Evolutionary conservation across 129 eudicot genomes (phyloP), one percentile per base, ranked within the genome.

Genomic region (Helianthus annuus): DNA sequence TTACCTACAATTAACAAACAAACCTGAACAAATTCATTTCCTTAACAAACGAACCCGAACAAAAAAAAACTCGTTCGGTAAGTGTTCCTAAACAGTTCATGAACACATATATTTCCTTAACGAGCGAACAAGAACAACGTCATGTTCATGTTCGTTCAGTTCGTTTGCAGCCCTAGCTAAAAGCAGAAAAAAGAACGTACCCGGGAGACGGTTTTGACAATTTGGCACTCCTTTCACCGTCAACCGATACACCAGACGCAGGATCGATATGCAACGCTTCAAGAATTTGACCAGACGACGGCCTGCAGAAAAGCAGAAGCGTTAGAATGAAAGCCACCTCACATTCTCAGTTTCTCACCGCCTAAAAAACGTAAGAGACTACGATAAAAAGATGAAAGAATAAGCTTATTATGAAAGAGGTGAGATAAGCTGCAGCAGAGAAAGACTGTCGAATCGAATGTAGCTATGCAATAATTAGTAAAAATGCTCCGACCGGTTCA

Each of bases 401-500:
- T 74, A 54, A 75, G 76, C 84, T 81, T 76, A 80, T 81, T 76
- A 80, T 78, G 62, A 79, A 76, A 32, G 74, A 78, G 74, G 78
- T 90, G 70, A 15, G 81, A 48, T 72, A 87, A 77, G 87, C 92
- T 67, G 91, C 98, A 68, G 38, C 70, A 74, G 86, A 85, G 92
- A 93, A 82, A 87, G 85, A 77, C 86, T 84, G 81, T 76, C 74
- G 68, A 70, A 70, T 84, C 86, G 42, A 85, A 85, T 81, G 85
- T 86, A 92, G 83, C 95, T 75, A 89, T 83, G 96, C 90, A 89
- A 87, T 84, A 84, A 83, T 87, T 64, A 90, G 92, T 60, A 88
- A 93, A 65, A 90, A 88, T 90, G 93, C 92, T 94, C 98, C 97
- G 97, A 94, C 98, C 98, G 96, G 86, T 84, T 94, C 71, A 81